Conservation (phyloP, 768 basidiomycete species). For the Plicaturopsis crispa region DNA sequence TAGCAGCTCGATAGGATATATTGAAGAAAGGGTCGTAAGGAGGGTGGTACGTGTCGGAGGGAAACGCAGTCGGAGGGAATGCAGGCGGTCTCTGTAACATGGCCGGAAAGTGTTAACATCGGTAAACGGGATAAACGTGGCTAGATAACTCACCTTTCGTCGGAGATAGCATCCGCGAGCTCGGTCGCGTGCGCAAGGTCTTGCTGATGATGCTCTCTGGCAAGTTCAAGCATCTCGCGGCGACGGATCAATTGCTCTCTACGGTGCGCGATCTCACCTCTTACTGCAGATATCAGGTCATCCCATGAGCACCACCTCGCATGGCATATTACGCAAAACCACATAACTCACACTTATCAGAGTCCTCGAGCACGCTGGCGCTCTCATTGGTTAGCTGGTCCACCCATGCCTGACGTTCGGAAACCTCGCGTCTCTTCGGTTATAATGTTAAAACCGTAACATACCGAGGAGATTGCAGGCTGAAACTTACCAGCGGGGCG, state of each 20-base stretch:
- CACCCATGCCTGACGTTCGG: conserved; percentile 54
- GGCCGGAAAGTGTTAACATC: conserved; percentile 10
- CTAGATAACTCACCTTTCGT: conserved; percentile 28
- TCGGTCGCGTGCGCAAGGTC: conserved; percentile 18
- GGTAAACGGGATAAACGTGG: conserved; percentile 3
- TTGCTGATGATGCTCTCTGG: conserved; percentile 29
- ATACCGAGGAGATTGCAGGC: conserved; percentile 2
- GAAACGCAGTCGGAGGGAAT: conserved; percentile 40
- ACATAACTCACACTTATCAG: conserved; percentile 37
- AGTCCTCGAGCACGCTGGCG: conserved; percentile 31
- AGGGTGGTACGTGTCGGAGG: conserved; percentile 52
- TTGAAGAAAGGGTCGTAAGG: conserved; percentile 60
- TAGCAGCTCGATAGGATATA: conserved; percentile 87
- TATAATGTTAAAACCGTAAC: conserved; percentile 19
- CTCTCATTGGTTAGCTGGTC: conserved; percentile 39
- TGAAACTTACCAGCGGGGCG: conserved; percentile 35
- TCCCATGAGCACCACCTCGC: conserved; percentile 8
- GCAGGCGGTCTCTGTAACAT: conserved; percentile 36
- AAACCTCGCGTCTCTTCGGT: conserved; percentile 58
- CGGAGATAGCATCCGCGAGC: conserved; percentile 24
- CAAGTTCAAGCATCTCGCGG: conserved; percentile 37
- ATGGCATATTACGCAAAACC: background rate
- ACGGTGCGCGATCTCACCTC: conserved; percentile 32
- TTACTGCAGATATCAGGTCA: conserved; percentile 23
- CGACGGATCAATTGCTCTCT: conserved; percentile 37